These are phyloP conservation scores for Polygonum aviculare DNA, from an alignment of 148 eudicot species.

Conservation along the genomic window DNA sequence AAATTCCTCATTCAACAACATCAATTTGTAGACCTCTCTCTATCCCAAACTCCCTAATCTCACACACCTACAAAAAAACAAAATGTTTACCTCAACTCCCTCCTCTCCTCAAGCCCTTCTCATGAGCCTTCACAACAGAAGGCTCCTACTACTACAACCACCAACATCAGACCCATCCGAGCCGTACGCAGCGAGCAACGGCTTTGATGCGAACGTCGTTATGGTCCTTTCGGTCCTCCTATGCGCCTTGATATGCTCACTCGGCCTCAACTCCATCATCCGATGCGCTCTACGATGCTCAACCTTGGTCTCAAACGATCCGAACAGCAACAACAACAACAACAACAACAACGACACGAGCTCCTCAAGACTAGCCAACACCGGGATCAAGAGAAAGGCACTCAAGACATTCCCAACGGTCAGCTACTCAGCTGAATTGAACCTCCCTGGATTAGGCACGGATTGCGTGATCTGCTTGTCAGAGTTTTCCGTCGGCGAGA, in stretches of 20 bases:
- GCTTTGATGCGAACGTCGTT: conserved; percentile 72
- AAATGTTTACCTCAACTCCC: conserved; percentile 33
- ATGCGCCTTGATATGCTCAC: conserved; percentile 79
- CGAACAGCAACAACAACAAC: conserved; percentile 15
- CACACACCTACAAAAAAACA: conserved; percentile 1
- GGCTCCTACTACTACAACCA: conserved; percentile 35
- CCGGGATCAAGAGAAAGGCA: conserved; percentile 69
- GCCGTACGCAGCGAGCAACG: conserved; percentile 25
- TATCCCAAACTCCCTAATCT: background rate
- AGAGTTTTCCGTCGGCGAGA: conserved; percentile 45
- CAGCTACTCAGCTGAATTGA: conserved; percentile 34
- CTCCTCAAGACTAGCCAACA: conserved; percentile 35
- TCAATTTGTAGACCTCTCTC: background rate
- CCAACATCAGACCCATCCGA: conserved; percentile 29
- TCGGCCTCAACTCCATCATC: conserved; percentile 62
- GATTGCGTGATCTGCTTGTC: conserved; percentile 72
- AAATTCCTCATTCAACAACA: background rate
- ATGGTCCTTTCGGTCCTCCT: conserved; percentile 80
- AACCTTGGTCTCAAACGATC: conserved; percentile 25
- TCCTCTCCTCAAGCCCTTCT: conserved; percentile 34
- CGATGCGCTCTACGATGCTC: conserved; percentile 77
- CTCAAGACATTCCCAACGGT: conserved; percentile 52
- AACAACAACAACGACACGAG: conserved; percentile 15
- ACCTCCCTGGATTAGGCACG: conserved; percentile 39
- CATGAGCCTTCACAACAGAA: conserved; percentile 30